A percentile compares a stretch with the other conserved stretches of the same genome.
These are phyloP conservation scores for Ramaria sp. DNA, from an alignment of 768 basidiomycete species.

Conservation along the genomic window DNA sequence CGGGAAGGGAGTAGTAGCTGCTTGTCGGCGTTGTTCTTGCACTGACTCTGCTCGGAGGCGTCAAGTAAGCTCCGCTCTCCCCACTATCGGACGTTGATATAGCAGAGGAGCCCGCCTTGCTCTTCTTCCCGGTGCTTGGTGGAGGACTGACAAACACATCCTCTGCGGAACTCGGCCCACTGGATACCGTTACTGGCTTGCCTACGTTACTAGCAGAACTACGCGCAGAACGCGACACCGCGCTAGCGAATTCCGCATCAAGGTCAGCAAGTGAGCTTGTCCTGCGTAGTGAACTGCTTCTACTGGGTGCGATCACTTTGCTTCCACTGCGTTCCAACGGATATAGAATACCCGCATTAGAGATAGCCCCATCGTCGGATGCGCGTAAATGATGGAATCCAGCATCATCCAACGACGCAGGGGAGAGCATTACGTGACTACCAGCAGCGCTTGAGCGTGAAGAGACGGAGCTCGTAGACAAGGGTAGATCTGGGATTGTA, in stretches of 20 bases:
- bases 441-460: slow-evolving; percentile 4
- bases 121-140: slow-evolving; percentile 25
- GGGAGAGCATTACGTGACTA: slow-evolving; percentile 22
- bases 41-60: slow-evolving; percentile 20
- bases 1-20: slow-evolving; percentile 7
- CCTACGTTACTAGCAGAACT: slow-evolving; percentile 29
- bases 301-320: slow-evolving; percentile 59
- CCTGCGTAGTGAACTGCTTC: slow-evolving; percentile 44
- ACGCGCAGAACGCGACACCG: slow-evolving; percentile 22
- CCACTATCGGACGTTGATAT: slow-evolving; percentile 22
- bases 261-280: slow-evolving; percentile 73
- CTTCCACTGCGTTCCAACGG: slow-evolving; percentile 42
- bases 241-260: slow-evolving; percentile 45
- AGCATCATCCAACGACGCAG: slow-evolving; percentile 38
- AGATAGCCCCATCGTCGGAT: slow-evolving; percentile 63
- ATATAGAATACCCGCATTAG: slow-evolving; percentile 55
- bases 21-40: slow-evolving; percentile 7
- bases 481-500: slow-evolving; percentile 48
- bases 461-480: slow-evolving; percentile 31
- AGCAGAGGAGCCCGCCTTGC: slow-evolving; percentile 18
- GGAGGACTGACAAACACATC: slow-evolving; percentile 36
- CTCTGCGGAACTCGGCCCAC: slow-evolving; percentile 38
- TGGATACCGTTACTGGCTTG: slow-evolving; percentile 64
- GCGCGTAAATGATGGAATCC: slow-evolving; percentile 29
- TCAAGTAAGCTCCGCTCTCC: slow-evolving; percentile 38